These are phyloP conservation scores for Phytopythium chamaehyphon DNA, from an alignment of 352 stramenopile genomes.

Conservation along the genomic window DNA sequence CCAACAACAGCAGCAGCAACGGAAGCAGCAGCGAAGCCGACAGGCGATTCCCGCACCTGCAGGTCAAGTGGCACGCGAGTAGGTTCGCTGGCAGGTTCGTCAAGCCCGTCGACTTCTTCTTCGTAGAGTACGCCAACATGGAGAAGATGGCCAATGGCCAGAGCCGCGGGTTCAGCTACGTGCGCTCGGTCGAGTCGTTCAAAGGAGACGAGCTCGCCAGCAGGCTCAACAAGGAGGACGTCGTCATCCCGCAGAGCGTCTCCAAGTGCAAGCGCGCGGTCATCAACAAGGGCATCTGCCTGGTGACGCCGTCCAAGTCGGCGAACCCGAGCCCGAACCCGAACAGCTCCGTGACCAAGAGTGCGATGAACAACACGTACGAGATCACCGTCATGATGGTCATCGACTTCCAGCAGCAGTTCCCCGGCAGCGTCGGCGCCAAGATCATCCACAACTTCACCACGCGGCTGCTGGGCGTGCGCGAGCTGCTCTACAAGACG, in stretches of 20 bases:
- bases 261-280: slow-evolving; percentile 83
- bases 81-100: slow-evolving; percentile 77
- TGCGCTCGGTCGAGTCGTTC: slow-evolving; percentile 79
- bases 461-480: slow-evolving; percentile 70
- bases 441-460: slow-evolving; percentile 82
- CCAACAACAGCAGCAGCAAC: slow-evolving; percentile 19
- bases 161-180: slow-evolving; percentile 68
- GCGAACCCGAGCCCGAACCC: slow-evolving; percentile 21
- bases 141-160: slow-evolving; percentile 61
- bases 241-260: slow-evolving; percentile 66
- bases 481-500: slow-evolving; percentile 81
- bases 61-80: slow-evolving; percentile 86
- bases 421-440: slow-evolving; percentile 43
- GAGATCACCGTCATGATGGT: slow-evolving; percentile 85
- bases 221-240: slow-evolving; percentile 56
- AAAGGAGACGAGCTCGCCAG: slow-evolving; percentile 75
- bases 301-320: slow-evolving; percentile 41
- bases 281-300: slow-evolving; percentile 79
- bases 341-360: slow-evolving; percentile 12
- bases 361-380: slow-evolving; percentile 23
- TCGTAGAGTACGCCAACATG: slow-evolving; percentile 83
- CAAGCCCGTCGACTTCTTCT: slow-evolving; percentile 84
- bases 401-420: slow-evolving; percentile 84
- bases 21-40: slow-evolving; percentile 32
- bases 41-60: slow-evolving; percentile 57